These are phyloP conservation scores for Amphirosellinia nigrospora DNA, from an alignment of 495 filamentous ascomycete species.

Conservation along the genomic window DNA sequence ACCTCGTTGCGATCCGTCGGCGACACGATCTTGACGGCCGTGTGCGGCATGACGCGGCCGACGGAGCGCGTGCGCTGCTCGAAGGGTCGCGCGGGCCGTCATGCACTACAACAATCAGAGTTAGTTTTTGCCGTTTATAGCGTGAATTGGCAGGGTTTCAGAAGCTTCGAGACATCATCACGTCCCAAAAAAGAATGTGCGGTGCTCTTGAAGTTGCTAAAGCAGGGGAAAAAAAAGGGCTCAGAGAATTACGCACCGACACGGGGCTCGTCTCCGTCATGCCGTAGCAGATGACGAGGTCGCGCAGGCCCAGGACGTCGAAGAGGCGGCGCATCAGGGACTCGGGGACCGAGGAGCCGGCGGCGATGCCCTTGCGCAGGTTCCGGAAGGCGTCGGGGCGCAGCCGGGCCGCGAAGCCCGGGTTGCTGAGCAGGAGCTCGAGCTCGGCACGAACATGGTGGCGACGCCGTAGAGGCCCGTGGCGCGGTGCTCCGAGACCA, in stretches of 20 bases:
- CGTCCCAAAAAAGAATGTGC: no score
- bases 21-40: slow-evolving; percentile 78
- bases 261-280: slow-evolving; percentile 99
- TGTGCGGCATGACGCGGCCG: slow-evolving; percentile 79
- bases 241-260: no score
- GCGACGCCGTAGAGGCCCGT: slow-evolving; percentile 93
- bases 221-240: no score
- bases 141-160: no score
- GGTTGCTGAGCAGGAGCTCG: slow-evolving; percentile 65
- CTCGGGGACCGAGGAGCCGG: slow-evolving; percentile 81
- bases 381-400: slow-evolving; percentile 62
- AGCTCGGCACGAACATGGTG: slow-evolving; percentile 95
- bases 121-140: no score
- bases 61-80: slow-evolving; percentile 79
- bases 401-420: slow-evolving; percentile 40
- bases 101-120: no score
- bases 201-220: no score
- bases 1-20: slow-evolving; percentile 60
- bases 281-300: slow-evolving; percentile 95
- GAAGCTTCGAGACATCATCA: no score
- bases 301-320: slow-evolving; percentile 73
- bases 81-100: slow-evolving; percentile 85
- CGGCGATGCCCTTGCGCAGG: slow-evolving; percentile 89
- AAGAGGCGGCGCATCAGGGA: slow-evolving; percentile 86
- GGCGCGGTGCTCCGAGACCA: slow-evolving; percentile 75